phyloP scores from a whole-genome alignment of 257 asterid species.

The Lantana camara region DNA sequence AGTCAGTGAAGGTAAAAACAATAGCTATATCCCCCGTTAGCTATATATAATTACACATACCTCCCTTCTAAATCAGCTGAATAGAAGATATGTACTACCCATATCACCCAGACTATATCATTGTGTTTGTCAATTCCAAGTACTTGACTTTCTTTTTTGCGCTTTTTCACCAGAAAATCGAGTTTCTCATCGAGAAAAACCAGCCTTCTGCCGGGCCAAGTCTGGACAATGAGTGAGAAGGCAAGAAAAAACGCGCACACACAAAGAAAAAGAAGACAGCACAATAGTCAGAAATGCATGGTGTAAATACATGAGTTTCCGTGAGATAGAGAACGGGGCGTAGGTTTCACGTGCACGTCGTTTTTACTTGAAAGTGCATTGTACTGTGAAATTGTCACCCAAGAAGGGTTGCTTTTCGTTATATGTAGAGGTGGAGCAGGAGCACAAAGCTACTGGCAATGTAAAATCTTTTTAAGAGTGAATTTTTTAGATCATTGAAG shows the following conservation, averaged over 20 bases:
- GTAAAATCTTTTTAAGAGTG: background rate
- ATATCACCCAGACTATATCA: no score
- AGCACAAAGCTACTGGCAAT: background rate
- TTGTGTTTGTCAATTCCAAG: no score
- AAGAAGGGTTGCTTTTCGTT: background rate
- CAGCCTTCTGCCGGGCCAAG: conserved; percentile 36
- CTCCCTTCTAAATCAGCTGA: no score
- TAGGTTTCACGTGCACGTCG: background rate
- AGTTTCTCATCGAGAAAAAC: conserved; percentile 61
- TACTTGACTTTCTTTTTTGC: background rate
- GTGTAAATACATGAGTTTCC: conserved; percentile 12
- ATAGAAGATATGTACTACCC: no score
- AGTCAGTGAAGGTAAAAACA: conserved; percentile 63
- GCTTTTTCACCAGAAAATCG: conserved; percentile 50
- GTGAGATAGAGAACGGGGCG: background rate
- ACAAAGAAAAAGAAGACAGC: conserved; percentile 1
- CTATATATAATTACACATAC: no score
- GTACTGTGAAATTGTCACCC: background rate
- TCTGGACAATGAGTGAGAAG: conserved; percentile 24
- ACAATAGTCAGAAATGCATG: background rate
- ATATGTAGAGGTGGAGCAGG: conserved; percentile 2
- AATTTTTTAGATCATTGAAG: background rate
- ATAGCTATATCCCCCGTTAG: no score
- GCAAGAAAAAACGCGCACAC: no score
- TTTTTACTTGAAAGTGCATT: background rate